phyloP scores from a whole-genome alignment of 148 eudicot genomes.

The Rhododendron ovatum region DNA sequence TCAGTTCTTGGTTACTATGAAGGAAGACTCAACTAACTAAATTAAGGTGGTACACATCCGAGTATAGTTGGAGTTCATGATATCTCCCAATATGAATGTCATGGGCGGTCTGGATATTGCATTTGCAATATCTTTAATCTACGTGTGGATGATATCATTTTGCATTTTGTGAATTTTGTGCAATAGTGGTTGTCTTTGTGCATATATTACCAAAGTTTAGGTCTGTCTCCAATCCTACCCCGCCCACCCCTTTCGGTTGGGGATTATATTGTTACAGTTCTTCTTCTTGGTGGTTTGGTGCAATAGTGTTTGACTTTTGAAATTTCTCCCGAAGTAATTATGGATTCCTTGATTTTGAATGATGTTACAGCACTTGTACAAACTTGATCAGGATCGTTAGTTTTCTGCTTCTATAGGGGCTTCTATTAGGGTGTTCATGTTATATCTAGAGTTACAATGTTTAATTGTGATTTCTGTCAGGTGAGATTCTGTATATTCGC shows the following conservation, averaged over 20 bases:
- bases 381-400: not conserved
- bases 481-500: not conserved
- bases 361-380: not conserved
- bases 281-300: not conserved
- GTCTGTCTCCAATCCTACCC: not conserved
- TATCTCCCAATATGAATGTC: not conserved
- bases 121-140: not conserved
- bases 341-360: not conserved
- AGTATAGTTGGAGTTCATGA: not conserved
- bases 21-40: not conserved
- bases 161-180: not conserved
- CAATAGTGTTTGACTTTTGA: not conserved
- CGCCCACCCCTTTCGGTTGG: not conserved
- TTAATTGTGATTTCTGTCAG: not conserved
- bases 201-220: not conserved
- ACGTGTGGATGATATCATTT: not conserved
- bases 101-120: not conserved
- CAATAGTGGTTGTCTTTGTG: not conserved
- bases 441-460: not conserved
- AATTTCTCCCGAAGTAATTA: not conserved
- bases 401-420: not conserved
- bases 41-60: not conserved
- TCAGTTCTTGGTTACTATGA: not conserved
- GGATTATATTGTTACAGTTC: not conserved
- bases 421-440: not conserved